Conservation (phyloP, 345 rosid genomes). For the Erysimum cheiranthoides region DNA sequence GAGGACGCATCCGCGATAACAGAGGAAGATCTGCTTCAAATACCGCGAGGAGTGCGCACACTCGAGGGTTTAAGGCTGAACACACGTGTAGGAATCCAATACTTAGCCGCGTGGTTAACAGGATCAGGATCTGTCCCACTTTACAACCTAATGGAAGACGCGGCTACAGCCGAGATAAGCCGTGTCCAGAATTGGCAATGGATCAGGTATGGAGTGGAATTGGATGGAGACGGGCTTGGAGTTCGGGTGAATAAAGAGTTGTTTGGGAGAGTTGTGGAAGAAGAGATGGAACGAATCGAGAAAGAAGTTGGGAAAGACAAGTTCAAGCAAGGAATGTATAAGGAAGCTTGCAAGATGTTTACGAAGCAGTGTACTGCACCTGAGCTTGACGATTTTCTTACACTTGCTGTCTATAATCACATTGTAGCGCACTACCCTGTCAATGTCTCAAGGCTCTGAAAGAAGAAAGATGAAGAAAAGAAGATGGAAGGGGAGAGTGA, state of each 20-base stretch:
- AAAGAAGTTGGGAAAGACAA: slow-evolving; percentile 83
- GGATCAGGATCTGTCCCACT: slow-evolving; percentile 93
- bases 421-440: slow-evolving; percentile 68
- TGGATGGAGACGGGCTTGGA: slow-evolving; percentile 82
- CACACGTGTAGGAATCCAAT: slow-evolving; percentile 91
- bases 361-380: slow-evolving; percentile 68
- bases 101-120: slow-evolving; percentile 88
- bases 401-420: slow-evolving; percentile 70
- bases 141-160: slow-evolving; percentile 96
- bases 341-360: slow-evolving; percentile 79
- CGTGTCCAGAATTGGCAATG: slow-evolving; percentile 96
- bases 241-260: slow-evolving; percentile 66
- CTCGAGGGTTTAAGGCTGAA: slow-evolving; percentile 85
- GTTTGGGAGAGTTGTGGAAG: slow-evolving; percentile 84
- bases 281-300: slow-evolving; percentile 87
- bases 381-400: slow-evolving; percentile 81
- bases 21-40: slow-evolving; percentile 84
- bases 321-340: slow-evolving; percentile 74
- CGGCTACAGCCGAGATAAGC: slow-evolving; percentile 95
- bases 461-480: not conserved
- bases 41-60: slow-evolving; percentile 81
- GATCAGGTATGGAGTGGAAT: slow-evolving; percentile 77
- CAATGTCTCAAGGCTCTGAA: slow-evolving; percentile 62
- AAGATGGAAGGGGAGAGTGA: not conserved
- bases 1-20: slow-evolving; percentile 71